Evolutionary conservation across 352 stramenopile genomes (phyloP).

Genomic region (Globisporangium rhizosaccharum): DNA sequence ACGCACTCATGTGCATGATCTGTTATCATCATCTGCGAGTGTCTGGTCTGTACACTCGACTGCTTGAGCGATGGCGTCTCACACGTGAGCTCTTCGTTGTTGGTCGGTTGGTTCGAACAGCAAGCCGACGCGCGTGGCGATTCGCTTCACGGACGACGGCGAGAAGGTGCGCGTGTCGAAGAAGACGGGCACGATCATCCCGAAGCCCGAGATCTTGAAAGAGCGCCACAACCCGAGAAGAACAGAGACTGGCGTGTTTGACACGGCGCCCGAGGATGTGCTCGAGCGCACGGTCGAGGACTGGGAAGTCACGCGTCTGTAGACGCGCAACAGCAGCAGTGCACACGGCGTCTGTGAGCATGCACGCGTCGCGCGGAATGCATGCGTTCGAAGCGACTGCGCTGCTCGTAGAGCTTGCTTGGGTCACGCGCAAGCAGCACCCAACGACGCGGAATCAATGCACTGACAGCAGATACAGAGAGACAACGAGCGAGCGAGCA

Average conservation of each 20-base stretch:
- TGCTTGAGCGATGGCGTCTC: not conserved
- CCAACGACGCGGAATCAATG: no score
- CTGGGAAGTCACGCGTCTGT: slow-evolving; percentile 68
- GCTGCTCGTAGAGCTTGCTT: no score
- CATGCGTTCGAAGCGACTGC: no score
- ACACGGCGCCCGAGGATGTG: slow-evolving; percentile 74
- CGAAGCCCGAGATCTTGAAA: slow-evolving; percentile 89
- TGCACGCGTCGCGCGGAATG: no score
- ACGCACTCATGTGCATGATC: slow-evolving; percentile 1
- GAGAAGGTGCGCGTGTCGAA: slow-evolving; percentile 94
- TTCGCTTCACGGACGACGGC: slow-evolving; percentile 88
- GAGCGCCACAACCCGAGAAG: slow-evolving; percentile 77
- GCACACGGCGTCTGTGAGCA: not conserved
- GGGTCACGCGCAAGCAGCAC: no score
- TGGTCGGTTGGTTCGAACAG: slow-evolving; percentile 10
- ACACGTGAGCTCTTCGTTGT: not conserved
- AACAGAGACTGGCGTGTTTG: slow-evolving; percentile 80
- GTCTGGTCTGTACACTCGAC: no score
- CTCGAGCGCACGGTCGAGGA: slow-evolving; percentile 75
- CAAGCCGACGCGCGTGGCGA: slow-evolving; percentile 71
- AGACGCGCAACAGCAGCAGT: slow-evolving; percentile 14
- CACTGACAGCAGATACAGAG: no score
- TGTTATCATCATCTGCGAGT: not conserved
- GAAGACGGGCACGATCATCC: slow-evolving; percentile 94
- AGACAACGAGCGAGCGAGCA: no score